Base-by-base conservation (phyloP, 176 grass and related monocot species). In the Cocos nucifera region DNA sequence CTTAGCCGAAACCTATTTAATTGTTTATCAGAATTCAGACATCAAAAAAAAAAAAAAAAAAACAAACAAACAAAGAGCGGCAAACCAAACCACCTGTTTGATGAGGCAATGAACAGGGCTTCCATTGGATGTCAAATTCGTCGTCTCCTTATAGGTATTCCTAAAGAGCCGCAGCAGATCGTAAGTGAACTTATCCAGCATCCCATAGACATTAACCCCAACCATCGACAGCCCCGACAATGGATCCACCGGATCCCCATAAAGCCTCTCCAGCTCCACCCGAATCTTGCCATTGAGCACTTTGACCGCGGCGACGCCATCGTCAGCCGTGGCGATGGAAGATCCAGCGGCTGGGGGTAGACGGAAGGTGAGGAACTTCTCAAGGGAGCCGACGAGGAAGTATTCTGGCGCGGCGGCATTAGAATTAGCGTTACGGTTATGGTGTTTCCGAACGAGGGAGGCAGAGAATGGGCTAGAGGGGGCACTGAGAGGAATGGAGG, bases 141-240 rank as follows among this genome's bases (percentile, higher is more conserved):
- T 23, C 1, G 23, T 23, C 1, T 23, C 2, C 23, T 23, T 23
- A 23, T 3, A 23, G 23, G 23, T 3, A 23, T 23, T 23, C 23
- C 23, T 1, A 3, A 23, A 23, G 23, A 21, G 23, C 23, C 23
- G 2, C 0, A 23, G 23, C 23, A 23, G 23, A 23, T 23, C 23
- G 23, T 3, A 23, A 3, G 23, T 23, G 2, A 23, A 23, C 23
- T 23, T 23, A 3, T 1, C 23, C 23, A 3, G 21, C 21, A 21
- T 24, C 1, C 6, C 51, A 52, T 66, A 23, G 93, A 98, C 87
- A 73, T 88, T 88, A 24, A 92, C 87, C 80, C 77, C 77, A 54
- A 92, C 72, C 66, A 81, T 81, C 63, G 56, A 49, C 54, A 74
- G 69, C 20, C 71, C 70, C 6, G 82, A 54, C 75, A 80, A 90